Base-by-base conservation (phyloP, 441 rosid species). In the Populus hybrid region DNA sequence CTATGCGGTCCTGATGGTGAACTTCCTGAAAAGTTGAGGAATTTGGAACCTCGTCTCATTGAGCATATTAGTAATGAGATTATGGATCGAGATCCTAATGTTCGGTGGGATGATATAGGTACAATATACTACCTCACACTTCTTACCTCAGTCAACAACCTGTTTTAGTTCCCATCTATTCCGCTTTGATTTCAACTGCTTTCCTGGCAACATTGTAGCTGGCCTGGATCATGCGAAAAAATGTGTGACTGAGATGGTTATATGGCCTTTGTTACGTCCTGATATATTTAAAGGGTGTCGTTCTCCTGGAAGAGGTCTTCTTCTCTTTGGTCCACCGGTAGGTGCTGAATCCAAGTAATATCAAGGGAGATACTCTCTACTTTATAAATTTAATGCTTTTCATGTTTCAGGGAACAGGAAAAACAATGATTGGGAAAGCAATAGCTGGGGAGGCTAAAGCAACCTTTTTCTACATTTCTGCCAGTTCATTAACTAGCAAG, bases 401-500 rank as follows among this genome's bases (percentile, higher is more conserved):
- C 71, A 72, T 87, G 26, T 82, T 64, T 28, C 80, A 95, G 99
- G 99, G 99, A 78, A 96, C 97, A 8, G 98, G 99, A 59, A 96
- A 96, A 87, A 94, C 98, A 18, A 96, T 96, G 98, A 94, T 94
- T 29, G 98, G 98, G 75, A 94, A 96, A 88, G 99, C 99, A 83
- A 93, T 96, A 77, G 99, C 98, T 77, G 98, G 98, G 81, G 98
- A 96, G 88, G 98, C 98, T 64, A 91, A 93, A 82, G 98, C 99
- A 79, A 96, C 99, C 7, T 96, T 94, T 86, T 96, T 96, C 85
- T 92, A 92, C 87, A 93, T 96, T 80, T 94, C 98, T 79, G 97
- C 99, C 31, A 94, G 98, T 85, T 96, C 99, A 71, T 88, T 96
- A 86, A 96, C 99, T 79, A 94, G 98, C 93, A 96, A 94, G 65